phyloP scores from a whole-genome alignment of 371 early-diverging fungal species.

The Rhizopus stolonifer region DNA sequence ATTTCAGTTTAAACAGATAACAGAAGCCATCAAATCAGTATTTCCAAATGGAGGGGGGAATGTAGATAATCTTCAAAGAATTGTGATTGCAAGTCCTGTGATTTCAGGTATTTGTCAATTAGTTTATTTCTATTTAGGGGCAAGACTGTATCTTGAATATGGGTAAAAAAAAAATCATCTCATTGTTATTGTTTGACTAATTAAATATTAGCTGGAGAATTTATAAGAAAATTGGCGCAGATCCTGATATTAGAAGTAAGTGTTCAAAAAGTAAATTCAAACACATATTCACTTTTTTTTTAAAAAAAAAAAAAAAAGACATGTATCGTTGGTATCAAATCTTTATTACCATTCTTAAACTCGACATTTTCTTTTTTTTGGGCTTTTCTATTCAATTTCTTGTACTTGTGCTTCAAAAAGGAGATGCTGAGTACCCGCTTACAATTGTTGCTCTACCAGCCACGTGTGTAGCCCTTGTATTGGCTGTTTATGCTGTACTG shows the following conservation, averaged over 20 bases:
- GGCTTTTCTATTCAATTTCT: slow-evolving; percentile 89
- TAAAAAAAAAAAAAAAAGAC: slow-evolving; percentile 35
- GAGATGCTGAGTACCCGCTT: slow-evolving; percentile 79
- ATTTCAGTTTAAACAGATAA: slow-evolving; percentile 62
- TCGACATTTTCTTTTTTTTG: slow-evolving; percentile 87
- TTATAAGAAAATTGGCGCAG: slow-evolving; percentile 30
- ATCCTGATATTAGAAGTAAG: slow-evolving; percentile 70
- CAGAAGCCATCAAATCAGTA: slow-evolving; percentile 16
- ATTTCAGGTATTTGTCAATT: slow-evolving; percentile 46
- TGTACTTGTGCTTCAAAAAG: slow-evolving; percentile 63
- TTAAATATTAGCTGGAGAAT: slow-evolving; percentile 22
- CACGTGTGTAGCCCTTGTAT: slow-evolving; percentile 67
- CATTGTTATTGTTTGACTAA: no score
- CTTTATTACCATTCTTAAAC: slow-evolving; percentile 81
- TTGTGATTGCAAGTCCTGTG: slow-evolving; percentile 41
- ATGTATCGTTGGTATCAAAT: slow-evolving; percentile 85
- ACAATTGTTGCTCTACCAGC: slow-evolving; percentile 84
- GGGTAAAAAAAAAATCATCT: slow-evolving; percentile 62
- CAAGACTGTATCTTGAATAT: slow-evolving; percentile 78
- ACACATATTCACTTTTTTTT: not conserved
- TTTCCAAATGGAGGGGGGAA: not conserved
- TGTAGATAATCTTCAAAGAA: slow-evolving; percentile 17
- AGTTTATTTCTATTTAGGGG: slow-evolving; percentile 43
- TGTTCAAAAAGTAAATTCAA: not conserved
- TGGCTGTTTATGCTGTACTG: slow-evolving; percentile 79